Evolutionary conservation across 139 green algal genomes (phyloP).

Genomic region (Micractinium conductrix): DNA sequence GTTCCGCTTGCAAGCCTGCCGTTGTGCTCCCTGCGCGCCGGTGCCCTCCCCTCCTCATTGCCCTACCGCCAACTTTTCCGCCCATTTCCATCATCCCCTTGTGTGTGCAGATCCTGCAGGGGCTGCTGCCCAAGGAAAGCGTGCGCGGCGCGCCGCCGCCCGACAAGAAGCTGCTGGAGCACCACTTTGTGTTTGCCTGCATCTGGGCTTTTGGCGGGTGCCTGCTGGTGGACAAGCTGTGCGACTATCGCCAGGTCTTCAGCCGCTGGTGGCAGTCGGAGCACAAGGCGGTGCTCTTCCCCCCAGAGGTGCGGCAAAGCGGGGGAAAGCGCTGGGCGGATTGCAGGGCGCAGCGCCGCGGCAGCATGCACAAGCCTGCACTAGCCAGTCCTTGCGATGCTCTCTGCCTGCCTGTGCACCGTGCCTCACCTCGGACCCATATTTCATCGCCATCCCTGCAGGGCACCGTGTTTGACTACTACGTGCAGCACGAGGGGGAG

Average conservation of each 20-base stretch:
- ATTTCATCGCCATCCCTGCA: conserved; percentile 54
- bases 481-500: conserved; percentile 82
- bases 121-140: conserved; percentile 79
- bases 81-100: background rate
- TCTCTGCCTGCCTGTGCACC: background rate
- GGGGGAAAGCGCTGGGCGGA: background rate
- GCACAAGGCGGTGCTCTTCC: conserved; percentile 72
- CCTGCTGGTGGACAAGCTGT: conserved; percentile 84
- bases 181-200: conserved; percentile 93
- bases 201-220: conserved; percentile 93
- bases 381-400: too few species aligned
- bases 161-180: conserved; percentile 90
- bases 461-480: conserved; percentile 93
- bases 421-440: background rate
- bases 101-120: conserved; percentile 86
- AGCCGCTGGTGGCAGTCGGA: conserved; percentile 87
- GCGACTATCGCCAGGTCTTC: conserved; percentile 87
- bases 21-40: too few species aligned
- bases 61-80: background rate
- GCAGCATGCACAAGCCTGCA: too few species aligned
- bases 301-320: conserved; percentile 41
- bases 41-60: too few species aligned
- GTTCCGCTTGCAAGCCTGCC: too few species aligned
- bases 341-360: too few species aligned
- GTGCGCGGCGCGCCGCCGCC: conserved; percentile 62